phyloP scores from a whole-genome alignment of 148 eudicot species.

The Gaultheria prostrata region DNA sequence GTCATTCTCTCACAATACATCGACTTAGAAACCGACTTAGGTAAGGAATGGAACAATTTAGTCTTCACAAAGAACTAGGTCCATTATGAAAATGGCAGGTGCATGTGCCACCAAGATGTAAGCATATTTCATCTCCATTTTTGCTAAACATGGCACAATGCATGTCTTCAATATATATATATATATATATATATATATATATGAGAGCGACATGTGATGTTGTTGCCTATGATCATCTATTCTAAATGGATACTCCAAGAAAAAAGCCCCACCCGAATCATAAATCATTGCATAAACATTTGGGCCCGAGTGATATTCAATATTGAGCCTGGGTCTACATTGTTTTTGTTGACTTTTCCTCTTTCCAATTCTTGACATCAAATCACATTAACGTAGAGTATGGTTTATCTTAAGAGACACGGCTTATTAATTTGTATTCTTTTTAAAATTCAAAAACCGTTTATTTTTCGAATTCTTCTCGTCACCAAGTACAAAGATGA shows the following conservation, averaged over 20 bases:
- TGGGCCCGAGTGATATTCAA: neutral
- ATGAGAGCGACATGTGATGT: constrained; percentile 29
- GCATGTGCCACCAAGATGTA: constrained; percentile 18
- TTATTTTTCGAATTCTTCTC: too few relatives aligned
- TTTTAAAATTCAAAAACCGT: neutral
- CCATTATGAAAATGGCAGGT: constrained; percentile 8
- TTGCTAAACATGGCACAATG: constrained; percentile 32
- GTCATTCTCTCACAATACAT: too few relatives aligned
- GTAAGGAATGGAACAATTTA: too few relatives aligned
- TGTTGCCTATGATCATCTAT: neutral
- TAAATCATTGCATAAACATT: neutral
- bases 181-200: neutral
- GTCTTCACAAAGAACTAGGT: neutral
- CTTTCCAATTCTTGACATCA: neutral
- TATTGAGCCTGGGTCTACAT: constrained; percentile 8
- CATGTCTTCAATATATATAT: constrained; percentile 29
- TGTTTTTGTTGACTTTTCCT: neutral
- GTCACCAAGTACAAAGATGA: too few relatives aligned
- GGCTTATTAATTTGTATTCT: neutral
- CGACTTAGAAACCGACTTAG: too few relatives aligned
- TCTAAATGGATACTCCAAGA: neutral
- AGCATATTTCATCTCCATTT: constrained; percentile 13
- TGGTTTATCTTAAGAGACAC: neutral
- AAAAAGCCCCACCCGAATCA: constrained; percentile 16
- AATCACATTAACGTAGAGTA: neutral